Evolutionary conservation across 1,284 basidiomycete genomes (phyloP).

Genomic region (Cryptococcus sp.): DNA sequence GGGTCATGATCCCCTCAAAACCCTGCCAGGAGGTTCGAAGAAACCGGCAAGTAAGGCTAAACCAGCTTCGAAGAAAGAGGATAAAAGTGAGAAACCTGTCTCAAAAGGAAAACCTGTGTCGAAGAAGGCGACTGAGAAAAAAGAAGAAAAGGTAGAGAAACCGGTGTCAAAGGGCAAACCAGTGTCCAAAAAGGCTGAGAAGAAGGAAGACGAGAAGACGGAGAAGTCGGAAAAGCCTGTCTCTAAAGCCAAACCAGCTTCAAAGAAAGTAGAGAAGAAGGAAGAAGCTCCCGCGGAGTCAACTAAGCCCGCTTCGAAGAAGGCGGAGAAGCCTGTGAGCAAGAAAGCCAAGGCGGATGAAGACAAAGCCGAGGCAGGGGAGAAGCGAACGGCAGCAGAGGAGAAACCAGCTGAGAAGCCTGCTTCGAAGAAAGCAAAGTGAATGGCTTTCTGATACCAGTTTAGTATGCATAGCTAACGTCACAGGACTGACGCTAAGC

Average conservation of each 20-base stretch:
- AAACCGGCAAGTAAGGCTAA: slow-evolving; percentile 15
- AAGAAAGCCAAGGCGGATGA: slow-evolving; percentile 15
- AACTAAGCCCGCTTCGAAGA: slow-evolving; percentile 4
- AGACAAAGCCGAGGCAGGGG: slow-evolving; percentile 11
- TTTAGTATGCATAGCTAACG: too few relatives aligned
- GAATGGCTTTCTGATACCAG: background rate
- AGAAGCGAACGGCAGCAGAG: slow-evolving; percentile 10
- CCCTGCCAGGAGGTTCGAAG: slow-evolving; percentile 8
- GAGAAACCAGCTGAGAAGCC: slow-evolving; percentile 12
- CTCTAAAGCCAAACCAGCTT: slow-evolving; percentile 8
- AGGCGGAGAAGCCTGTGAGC: slow-evolving; percentile 5
- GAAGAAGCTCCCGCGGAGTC: slow-evolving; percentile 6
- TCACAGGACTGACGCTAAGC: slow-evolving; percentile 17
- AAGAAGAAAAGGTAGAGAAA: slow-evolving; percentile 6
- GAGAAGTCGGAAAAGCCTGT: slow-evolving; percentile 6
- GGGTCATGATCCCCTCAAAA: slow-evolving; percentile 42
- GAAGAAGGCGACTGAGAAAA: slow-evolving; percentile 4
- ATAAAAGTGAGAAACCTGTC: slow-evolving; percentile 20
- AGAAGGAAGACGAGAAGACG: slow-evolving; percentile 8
- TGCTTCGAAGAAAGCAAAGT: slow-evolving; percentile 29
- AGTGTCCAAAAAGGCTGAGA: slow-evolving; percentile 20
- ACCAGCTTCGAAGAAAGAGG: slow-evolving; percentile 20
- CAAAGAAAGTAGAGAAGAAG: slow-evolving; percentile 4
- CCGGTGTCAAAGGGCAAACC: slow-evolving; percentile 16
- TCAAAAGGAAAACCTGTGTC: slow-evolving; percentile 19